These are phyloP conservation scores for Scheffersomyces parashehatae DNA, from an alignment of 1,139 yeast genomes.

Conservation along the genomic window DNA sequence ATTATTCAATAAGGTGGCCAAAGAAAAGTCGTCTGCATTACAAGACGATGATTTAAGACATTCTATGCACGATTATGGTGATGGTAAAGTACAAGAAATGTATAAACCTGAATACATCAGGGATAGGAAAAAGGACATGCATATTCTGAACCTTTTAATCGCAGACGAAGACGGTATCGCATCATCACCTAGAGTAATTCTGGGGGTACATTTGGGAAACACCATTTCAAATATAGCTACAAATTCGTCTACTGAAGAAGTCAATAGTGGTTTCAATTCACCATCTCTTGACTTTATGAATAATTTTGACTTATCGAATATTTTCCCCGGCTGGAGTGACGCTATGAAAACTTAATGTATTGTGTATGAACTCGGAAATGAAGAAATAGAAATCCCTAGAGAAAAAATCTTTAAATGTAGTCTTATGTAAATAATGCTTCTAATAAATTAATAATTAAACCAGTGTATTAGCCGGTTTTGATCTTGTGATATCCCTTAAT, in stretches of 20 bases:
- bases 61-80: constrained; percentile 30
- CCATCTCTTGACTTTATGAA: constrained; percentile 22
- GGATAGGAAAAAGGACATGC: constrained; percentile 15
- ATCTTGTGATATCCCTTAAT: constrained; percentile 7
- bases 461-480: neutral
- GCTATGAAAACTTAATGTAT: constrained; percentile 5
- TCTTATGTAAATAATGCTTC: too few species aligned
- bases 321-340: constrained; percentile 24
- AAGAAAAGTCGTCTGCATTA: constrained; percentile 10
- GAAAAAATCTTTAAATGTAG: too few species aligned
- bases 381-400: too few species aligned
- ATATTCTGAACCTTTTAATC: constrained; percentile 16
- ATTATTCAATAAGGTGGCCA: constrained; percentile 16
- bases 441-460: too few species aligned
- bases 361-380: too few species aligned
- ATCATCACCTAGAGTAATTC: neutral
- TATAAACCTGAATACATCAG: constrained; percentile 15
- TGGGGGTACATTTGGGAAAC: neutral
- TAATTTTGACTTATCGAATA: constrained; percentile 19
- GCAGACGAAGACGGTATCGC: constrained; percentile 6
- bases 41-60: constrained; percentile 23
- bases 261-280: constrained; percentile 6
- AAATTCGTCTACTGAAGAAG: neutral
- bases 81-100: constrained; percentile 21
- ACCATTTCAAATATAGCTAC: neutral